These are phyloP conservation scores for Wilcoxina mikolae DNA, from an alignment of 495 filamentous ascomycete genomes.

Conservation along the genomic window DNA sequence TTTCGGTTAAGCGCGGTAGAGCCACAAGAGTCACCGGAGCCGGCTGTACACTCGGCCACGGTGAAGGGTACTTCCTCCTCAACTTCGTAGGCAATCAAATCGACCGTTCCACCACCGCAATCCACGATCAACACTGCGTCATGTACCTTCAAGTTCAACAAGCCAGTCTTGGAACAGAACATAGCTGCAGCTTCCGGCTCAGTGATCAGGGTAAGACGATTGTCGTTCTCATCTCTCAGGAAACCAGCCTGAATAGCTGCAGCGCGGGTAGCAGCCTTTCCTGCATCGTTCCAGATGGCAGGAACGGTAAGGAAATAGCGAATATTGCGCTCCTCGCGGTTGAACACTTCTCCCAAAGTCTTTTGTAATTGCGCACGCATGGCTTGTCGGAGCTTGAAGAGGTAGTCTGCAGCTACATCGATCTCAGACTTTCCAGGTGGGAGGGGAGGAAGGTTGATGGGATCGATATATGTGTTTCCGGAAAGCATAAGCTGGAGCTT, in stretches of 20 bases:
- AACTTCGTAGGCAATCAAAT: slow-evolving; percentile 69
- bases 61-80: slow-evolving; percentile 66
- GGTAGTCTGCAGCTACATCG: slow-evolving; percentile 65
- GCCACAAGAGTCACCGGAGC: slow-evolving; percentile 64
- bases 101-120: slow-evolving; percentile 66
- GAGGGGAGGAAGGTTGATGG: slow-evolving; percentile 63
- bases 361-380: slow-evolving; percentile 64
- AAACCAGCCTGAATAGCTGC: slow-evolving; percentile 67
- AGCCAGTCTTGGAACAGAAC: slow-evolving; percentile 64
- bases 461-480: slow-evolving; percentile 69
- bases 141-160: slow-evolving; percentile 59
- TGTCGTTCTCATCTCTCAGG: slow-evolving; percentile 62
- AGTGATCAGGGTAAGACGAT: slow-evolving; percentile 56
- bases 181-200: slow-evolving; percentile 66
- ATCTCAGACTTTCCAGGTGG: slow-evolving; percentile 67
- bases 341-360: slow-evolving; percentile 61
- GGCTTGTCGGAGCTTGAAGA: slow-evolving; percentile 63
- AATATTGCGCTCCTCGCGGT: slow-evolving; percentile 65
- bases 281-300: slow-evolving; percentile 70
- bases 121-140: slow-evolving; percentile 68
- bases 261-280: slow-evolving; percentile 60
- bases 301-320: slow-evolving; percentile 63
- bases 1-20: slow-evolving; percentile 65
- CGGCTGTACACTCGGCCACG: slow-evolving; percentile 62
- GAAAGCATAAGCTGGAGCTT: slow-evolving; percentile 70